These are phyloP conservation scores for Solanum corneliomulleri DNA, from an alignment of 257 asterid species.

Conservation along the genomic window DNA sequence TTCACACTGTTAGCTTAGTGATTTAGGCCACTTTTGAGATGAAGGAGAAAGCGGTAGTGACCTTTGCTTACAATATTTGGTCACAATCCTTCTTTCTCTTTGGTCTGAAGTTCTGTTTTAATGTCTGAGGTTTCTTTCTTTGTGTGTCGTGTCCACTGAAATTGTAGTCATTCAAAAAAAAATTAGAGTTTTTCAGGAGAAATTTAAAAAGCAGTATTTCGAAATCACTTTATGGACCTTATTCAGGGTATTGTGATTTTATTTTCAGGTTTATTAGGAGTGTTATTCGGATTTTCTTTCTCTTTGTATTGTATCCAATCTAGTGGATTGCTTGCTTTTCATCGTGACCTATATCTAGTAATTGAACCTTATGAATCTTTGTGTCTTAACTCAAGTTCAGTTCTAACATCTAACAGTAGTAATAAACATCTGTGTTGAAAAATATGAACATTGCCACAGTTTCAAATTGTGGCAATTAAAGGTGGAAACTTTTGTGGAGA, in stretches of 20 bases:
- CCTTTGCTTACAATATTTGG: neutral
- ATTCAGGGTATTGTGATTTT: neutral
- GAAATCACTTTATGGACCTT: neutral
- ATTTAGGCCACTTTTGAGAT: neutral
- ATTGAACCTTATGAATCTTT: neutral
- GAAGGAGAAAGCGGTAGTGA: neutral
- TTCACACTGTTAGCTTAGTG: neutral
- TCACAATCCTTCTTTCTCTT: neutral
- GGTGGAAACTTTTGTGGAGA: neutral
- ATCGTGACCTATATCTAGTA: neutral
- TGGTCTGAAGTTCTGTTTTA: neutral
- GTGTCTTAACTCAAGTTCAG: neutral
- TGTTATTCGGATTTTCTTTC: neutral
- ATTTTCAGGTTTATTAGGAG: neutral
- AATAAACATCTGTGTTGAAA: neutral
- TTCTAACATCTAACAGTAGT: neutral
- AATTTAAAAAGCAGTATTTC: neutral
- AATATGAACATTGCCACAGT: neutral
- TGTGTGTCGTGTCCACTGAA: neutral
- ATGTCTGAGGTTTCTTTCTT: neutral
- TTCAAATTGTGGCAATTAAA: neutral
- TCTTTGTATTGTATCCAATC: neutral
- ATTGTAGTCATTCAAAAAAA: neutral
- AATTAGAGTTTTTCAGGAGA: neutral
- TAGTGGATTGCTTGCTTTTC: neutral